These are phyloP conservation scores for Scutellaria barbata DNA, from an alignment of 257 asterid genomes.

Conservation along the genomic window DNA sequence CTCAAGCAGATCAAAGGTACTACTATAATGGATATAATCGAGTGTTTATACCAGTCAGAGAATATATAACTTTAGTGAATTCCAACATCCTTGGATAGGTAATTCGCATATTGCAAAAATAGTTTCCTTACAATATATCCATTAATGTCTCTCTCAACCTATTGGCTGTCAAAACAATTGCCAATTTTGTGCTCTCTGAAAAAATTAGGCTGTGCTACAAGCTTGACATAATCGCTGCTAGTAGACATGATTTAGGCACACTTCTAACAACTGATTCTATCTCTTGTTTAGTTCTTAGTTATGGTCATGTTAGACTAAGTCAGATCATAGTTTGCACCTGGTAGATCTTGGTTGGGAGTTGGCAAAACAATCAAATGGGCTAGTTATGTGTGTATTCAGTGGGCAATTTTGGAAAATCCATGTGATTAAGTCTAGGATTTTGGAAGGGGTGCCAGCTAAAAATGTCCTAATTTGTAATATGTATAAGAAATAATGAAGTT, in stretches of 20 bases:
- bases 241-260: not conserved
- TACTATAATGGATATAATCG: constrained; percentile 21
- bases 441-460: not conserved
- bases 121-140: not conserved
- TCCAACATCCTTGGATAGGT: not conserved
- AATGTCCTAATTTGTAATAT: constrained; percentile 7
- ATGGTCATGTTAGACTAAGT: constrained; percentile 28
- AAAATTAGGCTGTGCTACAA: not conserved
- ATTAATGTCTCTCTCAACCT: constrained; percentile 12
- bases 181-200: not conserved
- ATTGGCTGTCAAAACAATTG: constrained; percentile 4
- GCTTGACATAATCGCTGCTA: not conserved
- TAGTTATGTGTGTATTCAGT: not conserved
- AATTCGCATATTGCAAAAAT: not conserved
- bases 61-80: not conserved
- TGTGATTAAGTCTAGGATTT: constrained; percentile 25
- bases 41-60: too few relatives aligned
- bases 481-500: not conserved
- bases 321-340: constrained; percentile 13
- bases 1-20: not conserved
- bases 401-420: constrained; percentile 2
- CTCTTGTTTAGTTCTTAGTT: not conserved
- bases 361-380: not conserved
- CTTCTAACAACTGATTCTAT: not conserved
- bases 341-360: constrained; percentile 10